Evolutionary conservation across 2,329 filamentous ascomycete genomes (phyloP), one percentile per base, ranked within the genome.

Genomic region (Ambrosiella cleistominuta): DNA sequence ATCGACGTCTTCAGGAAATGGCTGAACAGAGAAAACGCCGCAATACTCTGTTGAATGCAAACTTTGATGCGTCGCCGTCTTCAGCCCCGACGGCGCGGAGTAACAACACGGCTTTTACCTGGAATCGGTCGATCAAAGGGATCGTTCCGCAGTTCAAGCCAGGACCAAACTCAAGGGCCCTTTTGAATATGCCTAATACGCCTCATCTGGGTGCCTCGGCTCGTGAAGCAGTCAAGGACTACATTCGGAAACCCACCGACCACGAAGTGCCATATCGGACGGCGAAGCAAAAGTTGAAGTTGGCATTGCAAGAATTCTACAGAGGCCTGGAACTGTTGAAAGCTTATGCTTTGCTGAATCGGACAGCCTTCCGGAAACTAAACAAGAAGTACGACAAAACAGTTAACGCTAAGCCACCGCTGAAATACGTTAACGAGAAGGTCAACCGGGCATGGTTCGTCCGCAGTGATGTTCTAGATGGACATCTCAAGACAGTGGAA

Each of bases 321-420:
- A 84, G 91, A 17, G 85, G 87, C 0, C 75, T 98, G 12, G 93
- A 98, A 67, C 74, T 97, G 51, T 76, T 98, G 60, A 97, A 96
- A 71, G 86, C 88, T 0, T 98, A 95, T 65, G 85, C 89, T 1
- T 72, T 95, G 19, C 75, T 96, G 12, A 98, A 98, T 68, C 80
- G 88, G 54, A 95, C 88, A 0, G 93, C 89, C 0, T 97, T 97
- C 66, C 83, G 90, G 38, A 98, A 98, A 69, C 88, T 98, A 67
- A 96, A 95, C 71, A 98, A 98, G 70, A 98, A 98, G 70, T 97
- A 94, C 68, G 90, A 97, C 75, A 98, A 97, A 71, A 81, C 85
- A 1, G 81, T 89, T 59, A 81, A 89, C 64, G 84, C 88, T 45
- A 79, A 85, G 9, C 88, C 88, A 0, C 78, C 84, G 0, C 78